Percentiles rank a stretch among this genome's conserved stretches.
These are phyloP conservation scores for Pleoardoris graminearum DNA, from an alignment of 2,329 filamentous ascomycete species.

Conservation along the genomic window DNA sequence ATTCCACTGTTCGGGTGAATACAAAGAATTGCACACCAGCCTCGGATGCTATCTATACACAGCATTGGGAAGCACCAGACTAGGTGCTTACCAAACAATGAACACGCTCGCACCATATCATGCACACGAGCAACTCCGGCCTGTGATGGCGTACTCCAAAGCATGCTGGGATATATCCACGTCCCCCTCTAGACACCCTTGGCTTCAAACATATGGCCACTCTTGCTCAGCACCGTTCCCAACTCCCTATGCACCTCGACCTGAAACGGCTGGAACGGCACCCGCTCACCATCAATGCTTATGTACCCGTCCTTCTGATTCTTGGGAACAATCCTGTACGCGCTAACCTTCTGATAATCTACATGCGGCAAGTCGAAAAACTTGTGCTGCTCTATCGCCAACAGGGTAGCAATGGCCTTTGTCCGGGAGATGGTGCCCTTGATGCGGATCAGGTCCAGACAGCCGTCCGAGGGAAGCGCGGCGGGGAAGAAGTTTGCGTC, in stretches of 20 bases:
- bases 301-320: slow-evolving; percentile 71
- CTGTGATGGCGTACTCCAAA: no score
- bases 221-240: slow-evolving; percentile 81
- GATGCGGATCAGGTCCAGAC: slow-evolving; percentile 81
- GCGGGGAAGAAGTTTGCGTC: slow-evolving; percentile 87
- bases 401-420: slow-evolving; percentile 70
- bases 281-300: slow-evolving; percentile 87
- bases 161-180: not conserved
- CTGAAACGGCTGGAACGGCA: slow-evolving; percentile 89
- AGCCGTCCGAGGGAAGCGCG: slow-evolving; percentile 78
- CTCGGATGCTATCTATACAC: not conserved
- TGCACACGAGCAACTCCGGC: not conserved
- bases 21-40: no score
- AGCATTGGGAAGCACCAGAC: no score
- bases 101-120: no score
- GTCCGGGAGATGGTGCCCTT: slow-evolving; percentile 72
- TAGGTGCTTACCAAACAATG: no score
- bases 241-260: slow-evolving; percentile 83
- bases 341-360: slow-evolving; percentile 81
- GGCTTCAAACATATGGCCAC: slow-evolving; percentile 70
- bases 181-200: slow-evolving; percentile 29
- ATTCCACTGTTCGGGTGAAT: no score
- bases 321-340: slow-evolving; percentile 80
- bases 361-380: slow-evolving; percentile 82
- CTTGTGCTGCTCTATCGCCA: slow-evolving; percentile 70